Base-by-base conservation (phyloP, 163 green algal genomes). In the Scenedesmus sp. region DNA sequence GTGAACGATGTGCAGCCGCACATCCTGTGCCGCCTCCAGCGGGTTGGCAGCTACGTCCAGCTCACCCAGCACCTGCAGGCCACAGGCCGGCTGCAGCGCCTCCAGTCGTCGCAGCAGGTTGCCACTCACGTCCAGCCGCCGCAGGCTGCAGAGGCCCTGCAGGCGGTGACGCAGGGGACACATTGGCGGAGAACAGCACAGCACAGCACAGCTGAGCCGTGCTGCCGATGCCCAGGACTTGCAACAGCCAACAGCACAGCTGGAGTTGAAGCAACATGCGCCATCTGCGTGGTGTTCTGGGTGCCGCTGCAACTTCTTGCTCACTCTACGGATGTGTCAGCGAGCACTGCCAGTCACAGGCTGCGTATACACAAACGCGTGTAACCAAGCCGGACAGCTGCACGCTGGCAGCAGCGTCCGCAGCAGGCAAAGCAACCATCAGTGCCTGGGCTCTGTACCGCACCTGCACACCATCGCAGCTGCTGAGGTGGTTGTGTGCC, bases 1-100 rank as follows among this genome's bases (percentile, higher is more conserved):
- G 81, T 92, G 65, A 3, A 96, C 92, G 33, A 93, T 49, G 76
- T 94, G 87, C 70, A 95, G 82, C 13, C 94, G 93, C 37, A 93
- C 72, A 61, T 86, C 83, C 79, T 93, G 87, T 18, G 79, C 89
- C 51, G 91, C 88, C 37, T 85, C 49, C 46, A 89, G 46, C 2
- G 89, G 56, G 56, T 89, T 92, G 33, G 13, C 35, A 35, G 44
- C 37, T 1, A 89, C 42, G 22, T 81, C 46, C 49, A 92, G 82
- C 10, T 68, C 43, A 12, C n/a, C 24, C 82, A 92, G 70, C 82
- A 89, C 59, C 33, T 33, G 2, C 33, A 70, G 30, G 37, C 49
- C 65, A 12, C 43, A 26, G 24, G 61, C 44, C 22, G 89, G 37
- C 5, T 35, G 46, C 46, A 89, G 68, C 37, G 40, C 70, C 70